Percentiles rank a stretch among this genome's conserved stretches.
These are phyloP conservation scores for Emydomyces testavorans DNA, from an alignment of 2,329 filamentous ascomycete species.

Conservation along the genomic window DNA sequence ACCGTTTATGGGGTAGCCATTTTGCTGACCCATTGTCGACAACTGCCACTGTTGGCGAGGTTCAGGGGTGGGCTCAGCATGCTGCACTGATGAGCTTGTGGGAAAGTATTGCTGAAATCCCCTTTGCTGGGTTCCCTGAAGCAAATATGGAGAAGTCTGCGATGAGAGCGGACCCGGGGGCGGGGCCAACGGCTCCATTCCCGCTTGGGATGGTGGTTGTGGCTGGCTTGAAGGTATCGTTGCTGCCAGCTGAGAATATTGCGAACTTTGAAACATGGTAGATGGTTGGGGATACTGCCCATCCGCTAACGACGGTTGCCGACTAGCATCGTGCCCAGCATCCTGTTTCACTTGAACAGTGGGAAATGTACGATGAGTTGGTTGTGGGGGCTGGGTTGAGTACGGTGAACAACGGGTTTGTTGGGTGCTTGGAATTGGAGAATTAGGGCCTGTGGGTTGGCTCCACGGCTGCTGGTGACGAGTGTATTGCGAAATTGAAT, in stretches of 20 bases:
- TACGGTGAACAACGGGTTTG: neutral
- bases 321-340: neutral
- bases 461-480: conserved; percentile 5
- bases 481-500: conserved; percentile 4
- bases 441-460: neutral
- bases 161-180: neutral
- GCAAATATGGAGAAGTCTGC: neutral
- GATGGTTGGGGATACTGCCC: conserved; percentile 2
- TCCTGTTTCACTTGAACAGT: neutral
- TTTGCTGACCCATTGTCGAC: neutral
- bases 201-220: neutral
- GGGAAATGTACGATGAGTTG: neutral
- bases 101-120: neutral
- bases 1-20: conserved; percentile 17
- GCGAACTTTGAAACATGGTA: neutral
- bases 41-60: conserved; percentile 6
- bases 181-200: neutral
- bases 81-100: neutral
- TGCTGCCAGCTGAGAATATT: neutral
- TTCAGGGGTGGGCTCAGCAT: neutral
- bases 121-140: neutral
- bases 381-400: neutral
- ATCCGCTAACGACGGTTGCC: neutral
- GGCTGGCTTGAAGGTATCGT: neutral
- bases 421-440: neutral